Evolutionary conservation across 2,329 filamentous ascomycete genomes (phyloP), one percentile per base, ranked within the genome.

Genomic region (Claviceps humidiphila): DNA sequence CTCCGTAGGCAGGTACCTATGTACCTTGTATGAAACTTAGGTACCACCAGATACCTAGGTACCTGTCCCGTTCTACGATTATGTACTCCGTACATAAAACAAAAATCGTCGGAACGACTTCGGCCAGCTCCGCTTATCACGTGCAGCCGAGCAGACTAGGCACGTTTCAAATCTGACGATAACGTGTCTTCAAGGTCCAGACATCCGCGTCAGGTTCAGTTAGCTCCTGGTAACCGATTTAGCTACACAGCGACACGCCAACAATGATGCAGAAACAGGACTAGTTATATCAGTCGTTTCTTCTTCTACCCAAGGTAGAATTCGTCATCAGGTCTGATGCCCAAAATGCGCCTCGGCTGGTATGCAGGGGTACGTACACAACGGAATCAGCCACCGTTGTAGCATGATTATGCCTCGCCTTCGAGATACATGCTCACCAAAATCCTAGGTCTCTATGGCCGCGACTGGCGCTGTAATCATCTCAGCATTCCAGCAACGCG

Each of bases 401-500:
- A 50, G 40, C 53, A 52, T 40, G 24, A 47, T 11, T 11, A 7
- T 11, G 5, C 20, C 13, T 3, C 34, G 50, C 38, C 58, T 55
- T 57, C 47, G 54, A 53, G 52, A 47, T 52, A 56, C 11, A 30
- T 30, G 56, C 59, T 61, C 51, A 61, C 57, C 9, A 17, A n/a
- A 39, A 26, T 26, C 53, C 34, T 60, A 89, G 86, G 77, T 81
- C 68, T 96, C 91, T 52, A 83, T 86, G 67, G 84, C 83, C 70
- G 82, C 95, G 65, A 91, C 91, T 61, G 85, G 81, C 58, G 81
- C 82, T 61, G 89, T 95, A 54, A 77, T 96, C 55, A 71, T 95
- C 54, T 93, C 90, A 65, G 91, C 93, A 56, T 91, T 97, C 70
- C 86, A 93, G 64, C 88, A 97, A 71, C 82, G 93, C 58, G 85